Evolutionary conservation across 2,329 filamentous ascomycete genomes (phyloP).

Genomic region (Lasiodiplodia hormozganensis): DNA sequence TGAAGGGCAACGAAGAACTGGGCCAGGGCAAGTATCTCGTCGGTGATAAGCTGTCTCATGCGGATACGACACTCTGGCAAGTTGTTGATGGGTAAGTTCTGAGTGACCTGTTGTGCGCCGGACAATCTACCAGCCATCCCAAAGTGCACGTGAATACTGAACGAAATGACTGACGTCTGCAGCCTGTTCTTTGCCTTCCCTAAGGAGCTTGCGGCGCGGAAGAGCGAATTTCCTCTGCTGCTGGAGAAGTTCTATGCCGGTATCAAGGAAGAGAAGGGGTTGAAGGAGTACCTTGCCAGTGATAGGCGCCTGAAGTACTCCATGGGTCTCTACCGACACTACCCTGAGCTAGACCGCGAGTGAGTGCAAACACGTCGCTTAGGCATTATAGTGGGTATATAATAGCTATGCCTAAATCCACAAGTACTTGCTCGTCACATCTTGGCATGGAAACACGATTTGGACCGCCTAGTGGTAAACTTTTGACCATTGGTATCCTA

Average conservation of each 20-base stretch:
- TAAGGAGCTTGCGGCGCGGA: slow-evolving; percentile 65
- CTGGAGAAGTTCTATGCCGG: slow-evolving; percentile 68
- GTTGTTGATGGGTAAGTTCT: slow-evolving; percentile 54
- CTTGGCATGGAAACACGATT: slow-evolving; percentile 4
- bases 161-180: slow-evolving; percentile 48
- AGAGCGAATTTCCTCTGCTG: slow-evolving; percentile 65
- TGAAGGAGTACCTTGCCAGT: slow-evolving; percentile 74
- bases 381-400: not conserved
- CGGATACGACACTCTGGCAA: slow-evolving; percentile 77
- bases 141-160: not conserved
- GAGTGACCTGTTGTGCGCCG: not conserved
- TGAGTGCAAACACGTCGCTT: slow-evolving; percentile 32
- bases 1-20: slow-evolving; percentile 64
- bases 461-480: slow-evolving; percentile 18
- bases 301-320: slow-evolving; percentile 67
- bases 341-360: slow-evolving; percentile 72
- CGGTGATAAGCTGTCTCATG: slow-evolving; percentile 70
- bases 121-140: not conserved
- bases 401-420: slow-evolving; percentile 6
- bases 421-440: slow-evolving; percentile 10
- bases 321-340: slow-evolving; percentile 73
- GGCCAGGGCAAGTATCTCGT: slow-evolving; percentile 70
- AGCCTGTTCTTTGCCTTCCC: slow-evolving; percentile 73
- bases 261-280: slow-evolving; percentile 67
- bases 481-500: slow-evolving; percentile 29